Conservation (phyloP, 192 early-diverging fungal species). For the Funneliformis mosseae region DNA sequence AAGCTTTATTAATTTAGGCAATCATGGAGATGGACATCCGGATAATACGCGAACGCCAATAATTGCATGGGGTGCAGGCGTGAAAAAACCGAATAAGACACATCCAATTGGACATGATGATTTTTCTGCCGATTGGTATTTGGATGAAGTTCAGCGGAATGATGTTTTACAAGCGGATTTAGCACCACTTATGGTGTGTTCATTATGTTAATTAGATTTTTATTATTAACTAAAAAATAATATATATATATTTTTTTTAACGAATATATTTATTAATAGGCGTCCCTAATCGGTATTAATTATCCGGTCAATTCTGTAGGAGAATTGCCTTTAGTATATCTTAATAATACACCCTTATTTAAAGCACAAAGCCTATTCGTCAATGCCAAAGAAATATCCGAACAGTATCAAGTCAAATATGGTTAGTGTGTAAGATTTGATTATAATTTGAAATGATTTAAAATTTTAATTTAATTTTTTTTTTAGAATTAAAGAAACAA, state of each 20-base stretch:
- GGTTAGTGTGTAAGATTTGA: slow-evolving; percentile 34
- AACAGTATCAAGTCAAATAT: slow-evolving; percentile 86
- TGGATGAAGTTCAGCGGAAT: slow-evolving; percentile 64
- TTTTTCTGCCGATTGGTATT: slow-evolving; percentile 71
- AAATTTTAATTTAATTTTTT: not conserved
- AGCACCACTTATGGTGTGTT: slow-evolving; percentile 88
- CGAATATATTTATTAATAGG: slow-evolving; percentile 45
- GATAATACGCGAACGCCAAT: slow-evolving; percentile 94
- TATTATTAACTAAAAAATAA: slow-evolving; percentile 12
- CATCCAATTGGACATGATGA: slow-evolving; percentile 73
- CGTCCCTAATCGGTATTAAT: slow-evolving; percentile 81
- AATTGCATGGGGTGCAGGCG: slow-evolving; percentile 93
- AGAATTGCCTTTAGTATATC: slow-evolving; percentile 78
- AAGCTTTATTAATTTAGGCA: slow-evolving; percentile 50
- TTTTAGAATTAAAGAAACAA: slow-evolving; percentile 66
- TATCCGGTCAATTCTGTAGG: slow-evolving; percentile 96
- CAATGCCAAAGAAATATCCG: slow-evolving; percentile 84
- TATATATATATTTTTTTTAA: not conserved
- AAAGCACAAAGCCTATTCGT: slow-evolving; percentile 75
- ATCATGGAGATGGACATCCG: slow-evolving; percentile 94
- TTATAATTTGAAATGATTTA: not conserved
- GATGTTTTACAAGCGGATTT: slow-evolving; percentile 96
- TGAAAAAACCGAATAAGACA: slow-evolving; percentile 61
- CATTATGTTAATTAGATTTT: not conserved
- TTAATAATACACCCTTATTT: slow-evolving; percentile 70